Percentiles rank a stretch among this genome's conserved stretches.
phyloP scores from a whole-genome alignment of 768 basidiomycete species.

The Neoboletus magnificus region DNA sequence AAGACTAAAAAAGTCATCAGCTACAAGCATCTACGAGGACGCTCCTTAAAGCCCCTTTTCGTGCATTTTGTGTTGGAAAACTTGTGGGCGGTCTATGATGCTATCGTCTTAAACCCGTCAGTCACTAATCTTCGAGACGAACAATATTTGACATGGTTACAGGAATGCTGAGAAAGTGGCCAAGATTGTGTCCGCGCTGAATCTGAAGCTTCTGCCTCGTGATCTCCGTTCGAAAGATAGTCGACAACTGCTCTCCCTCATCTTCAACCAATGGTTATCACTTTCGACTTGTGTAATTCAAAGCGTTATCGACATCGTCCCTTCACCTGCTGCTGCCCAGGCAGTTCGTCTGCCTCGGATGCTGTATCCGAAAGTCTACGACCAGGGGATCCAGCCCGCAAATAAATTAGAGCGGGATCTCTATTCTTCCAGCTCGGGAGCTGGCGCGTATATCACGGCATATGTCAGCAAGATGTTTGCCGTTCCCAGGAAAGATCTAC shows the following conservation, averaged over 20 bases:
- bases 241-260: slow-evolving; percentile 74
- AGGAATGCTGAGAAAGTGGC: slow-evolving; percentile 87
- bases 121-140: slow-evolving; percentile 32
- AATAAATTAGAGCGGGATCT: slow-evolving; percentile 83
- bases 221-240: slow-evolving; percentile 92
- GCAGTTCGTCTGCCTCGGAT: slow-evolving; percentile 83
- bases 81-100: slow-evolving; percentile 96
- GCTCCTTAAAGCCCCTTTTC: slow-evolving; percentile 88
- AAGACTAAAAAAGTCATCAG: slow-evolving; percentile 93
- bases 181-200: slow-evolving; percentile 83
- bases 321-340: slow-evolving; percentile 81
- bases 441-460: slow-evolving; percentile 64
- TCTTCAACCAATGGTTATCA: slow-evolving; percentile 96
- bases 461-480: slow-evolving; percentile 99
- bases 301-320: slow-evolving; percentile 89
- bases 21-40: slow-evolving; percentile 84
- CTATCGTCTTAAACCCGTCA: slow-evolving; percentile 83
- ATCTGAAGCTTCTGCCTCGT: slow-evolving; percentile 79
- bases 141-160: slow-evolving; percentile 11
- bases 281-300: slow-evolving; percentile 92
- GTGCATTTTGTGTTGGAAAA: slow-evolving; percentile 98
- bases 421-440: slow-evolving; percentile 61
- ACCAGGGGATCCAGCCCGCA: slow-evolving; percentile 55
- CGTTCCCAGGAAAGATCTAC: slow-evolving; percentile 73
- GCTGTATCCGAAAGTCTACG: slow-evolving; percentile 77